Evolutionary conservation across 352 stramenopile species (phyloP), one percentile per base, ranked within the genome.

Genomic region (Aphanomyces cochlioides): DNA sequence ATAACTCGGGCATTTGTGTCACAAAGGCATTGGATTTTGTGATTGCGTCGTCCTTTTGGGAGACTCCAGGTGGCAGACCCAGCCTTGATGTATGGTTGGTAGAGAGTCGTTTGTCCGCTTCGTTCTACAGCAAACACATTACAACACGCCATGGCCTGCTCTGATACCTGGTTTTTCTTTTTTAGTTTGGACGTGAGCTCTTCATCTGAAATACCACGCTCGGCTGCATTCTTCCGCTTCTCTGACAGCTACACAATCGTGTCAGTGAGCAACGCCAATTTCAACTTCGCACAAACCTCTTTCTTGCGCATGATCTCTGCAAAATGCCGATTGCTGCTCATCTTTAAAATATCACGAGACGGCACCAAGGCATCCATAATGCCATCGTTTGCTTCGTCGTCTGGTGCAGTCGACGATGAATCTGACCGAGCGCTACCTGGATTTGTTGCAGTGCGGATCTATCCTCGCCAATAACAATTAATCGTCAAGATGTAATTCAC

Each of bases 341-440:
- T 90, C 79, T 94, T 94, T 59, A 94, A 82, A 60, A 94, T 92
- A 60, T 90, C 80, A 8, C 86, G 82, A 8, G 85, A 90, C 38
- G 83, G 86, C 41, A 94, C 82, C 17, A 89, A 59, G 36, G 84
- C 79, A 47, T 84, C 83, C 57, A 83, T 81, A 39, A 77, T 66
- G 12, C n/a, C 21, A 28, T 48, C 66, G 53, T 47, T 17, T 19
- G 45, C 58, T 15, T 88, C 81, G 10, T 71, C 70, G 4, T 65
- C 68, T n/a, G 74, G 74, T 2, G 72, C 76, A 28, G 28, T 28
- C n/a, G 66, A 47, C 66, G 78, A 88, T 5, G 56, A 28, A 43
- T 90, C 78, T 3, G 83, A 88, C 4, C 84, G 81, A 17, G 85
- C 82, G 17, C 80, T 89, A 66, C 87, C 76, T 0, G 77, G 70